A percentile compares a stretch with the other conserved stretches of the same genome.
Conservation (phyloP, 352 stramenopile genomes). For the Pythium angustatum region DNA sequence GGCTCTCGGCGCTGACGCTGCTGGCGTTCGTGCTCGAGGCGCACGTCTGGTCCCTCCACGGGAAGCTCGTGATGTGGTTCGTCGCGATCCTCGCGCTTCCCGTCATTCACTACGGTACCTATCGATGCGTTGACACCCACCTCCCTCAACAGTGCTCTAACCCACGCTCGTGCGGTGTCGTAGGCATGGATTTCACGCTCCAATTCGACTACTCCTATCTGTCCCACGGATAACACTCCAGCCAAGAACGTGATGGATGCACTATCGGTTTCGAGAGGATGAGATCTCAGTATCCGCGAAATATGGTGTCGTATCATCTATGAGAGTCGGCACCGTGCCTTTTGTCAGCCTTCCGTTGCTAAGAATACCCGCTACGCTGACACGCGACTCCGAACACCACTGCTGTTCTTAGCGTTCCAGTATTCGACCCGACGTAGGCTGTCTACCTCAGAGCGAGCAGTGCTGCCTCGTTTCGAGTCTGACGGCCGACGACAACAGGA, state of each 20-base stretch:
- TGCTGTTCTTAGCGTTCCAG: background rate
- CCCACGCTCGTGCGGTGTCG: too few species aligned
- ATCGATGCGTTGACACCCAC: background rate
- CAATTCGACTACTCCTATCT: background rate
- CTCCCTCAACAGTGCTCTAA: too few species aligned
- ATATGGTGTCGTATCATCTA: too few species aligned
- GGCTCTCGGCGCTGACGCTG: background rate
- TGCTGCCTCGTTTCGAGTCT: background rate
- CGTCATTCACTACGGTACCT: constrained; percentile 23
- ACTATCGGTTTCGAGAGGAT: too few species aligned
- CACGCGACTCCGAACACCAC: background rate
- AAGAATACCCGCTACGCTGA: too few species aligned
- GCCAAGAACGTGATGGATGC: too few species aligned
- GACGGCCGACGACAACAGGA: background rate
- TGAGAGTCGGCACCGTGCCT: too few species aligned
- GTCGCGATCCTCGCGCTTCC: constrained; percentile 12
- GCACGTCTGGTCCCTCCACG: constrained; percentile 11
- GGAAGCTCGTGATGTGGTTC: constrained; percentile 19
- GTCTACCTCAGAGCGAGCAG: background rate
- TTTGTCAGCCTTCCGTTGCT: too few species aligned
- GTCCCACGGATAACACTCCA: background rate
- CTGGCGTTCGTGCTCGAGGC: constrained; percentile 20
- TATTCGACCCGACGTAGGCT: too few species aligned
- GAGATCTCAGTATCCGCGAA: too few species aligned
- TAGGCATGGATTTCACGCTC: background rate